These are phyloP conservation scores for Purshia tridentata DNA, from an alignment of 306 rosid species.

Conservation along the genomic window DNA sequence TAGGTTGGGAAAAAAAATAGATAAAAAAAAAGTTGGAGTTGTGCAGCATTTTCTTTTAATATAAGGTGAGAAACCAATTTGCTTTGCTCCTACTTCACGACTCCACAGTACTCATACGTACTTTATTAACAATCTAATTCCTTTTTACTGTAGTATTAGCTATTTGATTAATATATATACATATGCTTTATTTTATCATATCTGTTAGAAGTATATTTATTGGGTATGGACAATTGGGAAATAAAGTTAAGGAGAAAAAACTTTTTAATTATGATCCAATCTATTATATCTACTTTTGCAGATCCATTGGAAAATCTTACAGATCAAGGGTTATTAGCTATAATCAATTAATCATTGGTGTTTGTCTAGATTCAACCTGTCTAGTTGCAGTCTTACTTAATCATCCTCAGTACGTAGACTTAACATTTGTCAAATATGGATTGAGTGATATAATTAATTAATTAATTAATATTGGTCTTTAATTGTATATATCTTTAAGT, in stretches of 20 bases:
- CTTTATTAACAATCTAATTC: background rate
- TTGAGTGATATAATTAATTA: conserved; percentile 1
- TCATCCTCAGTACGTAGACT: no score
- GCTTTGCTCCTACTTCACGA: no score
- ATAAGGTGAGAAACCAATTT: no score
- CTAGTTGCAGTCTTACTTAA: background rate
- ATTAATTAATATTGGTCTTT: no score
- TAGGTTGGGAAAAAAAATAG: no score
- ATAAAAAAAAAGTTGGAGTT: no score
- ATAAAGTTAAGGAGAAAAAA: background rate
- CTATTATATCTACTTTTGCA: background rate
- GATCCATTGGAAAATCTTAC: conserved; percentile 3
- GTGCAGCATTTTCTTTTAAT: no score
- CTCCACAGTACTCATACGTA: no score
- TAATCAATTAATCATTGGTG: background rate
- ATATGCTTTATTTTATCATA: no score
- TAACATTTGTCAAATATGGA: conserved; percentile 8
- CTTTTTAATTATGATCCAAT: background rate
- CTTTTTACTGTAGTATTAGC: background rate
- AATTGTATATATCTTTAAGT: background rate
- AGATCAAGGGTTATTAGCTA: background rate
- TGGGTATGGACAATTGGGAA: background rate
- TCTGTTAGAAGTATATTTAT: no score
- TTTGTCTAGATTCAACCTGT: background rate
- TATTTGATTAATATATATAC: background rate